Base-by-base conservation (phyloP, 202 grass and related monocot genomes). In the Schoenoplectus triqueter region DNA sequence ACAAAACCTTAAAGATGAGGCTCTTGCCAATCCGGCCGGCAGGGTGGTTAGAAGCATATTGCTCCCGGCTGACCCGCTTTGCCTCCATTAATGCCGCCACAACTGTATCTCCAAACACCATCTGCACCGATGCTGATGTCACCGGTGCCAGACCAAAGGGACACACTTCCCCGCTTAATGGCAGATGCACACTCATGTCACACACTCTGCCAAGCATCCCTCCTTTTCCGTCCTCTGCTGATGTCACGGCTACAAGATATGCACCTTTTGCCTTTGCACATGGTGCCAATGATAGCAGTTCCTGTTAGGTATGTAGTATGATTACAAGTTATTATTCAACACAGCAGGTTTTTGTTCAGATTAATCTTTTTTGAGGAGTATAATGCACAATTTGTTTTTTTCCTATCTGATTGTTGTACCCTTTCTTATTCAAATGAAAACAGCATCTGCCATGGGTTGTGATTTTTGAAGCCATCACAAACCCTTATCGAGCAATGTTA, bases 251-350 rank as follows among this genome's bases (percentile, higher is more conserved):
- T 80, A 99, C 86, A 82, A 99, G 90, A 64, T 78, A 50, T 0
- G 91, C 93, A 47, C 96, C 96, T 88, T 96, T 99, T 39, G 93
- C 91, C 69, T 94, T 92, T n/a, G 96, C 96, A 85, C 96, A 99
- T 69, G 96, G 96, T 2, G 41, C 96, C 73, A 99, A 91, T 9
- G 87, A 82, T 50, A 96, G 84, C 20, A 99, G 89, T 86, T 99
- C 96, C 82, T 83, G 46, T 70, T 8, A 40, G 64, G 13, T 14
- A 69, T 48, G 13, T 9, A 56, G 62, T n/a, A 42, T 15, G 10
- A 55, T 39, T 54, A 56, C 2, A 6, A 44, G 51, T 59, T 41
- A 44, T 49, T 51, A 73, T 51, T 57, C 15, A 10, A 56, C 3
- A 41, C 39, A 77, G 11, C 1, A 5, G 9, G 19, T 13, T 77